Evolutionary conservation across 495 filamentous ascomycete species (phyloP).

Genomic region (Pyrenopolyporus hunteri): DNA sequence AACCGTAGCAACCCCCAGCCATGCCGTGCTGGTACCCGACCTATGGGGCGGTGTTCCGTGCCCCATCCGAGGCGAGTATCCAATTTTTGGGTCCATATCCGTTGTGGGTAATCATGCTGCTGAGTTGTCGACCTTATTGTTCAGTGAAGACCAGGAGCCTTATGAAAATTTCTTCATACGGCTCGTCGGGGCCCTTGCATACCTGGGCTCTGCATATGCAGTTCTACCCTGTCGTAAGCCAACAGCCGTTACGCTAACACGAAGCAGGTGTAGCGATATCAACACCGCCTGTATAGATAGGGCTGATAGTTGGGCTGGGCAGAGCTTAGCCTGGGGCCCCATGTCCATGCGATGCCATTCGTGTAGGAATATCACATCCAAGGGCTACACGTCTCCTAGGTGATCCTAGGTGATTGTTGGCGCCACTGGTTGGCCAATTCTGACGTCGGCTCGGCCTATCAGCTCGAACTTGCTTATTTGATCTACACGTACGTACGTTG

Average conservation of each 20-base stretch:
- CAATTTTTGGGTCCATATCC: slow-evolving; percentile 10
- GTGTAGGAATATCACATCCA: background rate
- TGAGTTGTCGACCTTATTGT: slow-evolving; percentile 29
- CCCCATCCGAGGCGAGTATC: slow-evolving; percentile 19
- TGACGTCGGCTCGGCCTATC: slow-evolving; percentile 15
- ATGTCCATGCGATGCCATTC: background rate
- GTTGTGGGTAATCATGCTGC: slow-evolving; percentile 31
- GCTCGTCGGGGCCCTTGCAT: background rate
- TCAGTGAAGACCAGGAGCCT: slow-evolving; percentile 26
- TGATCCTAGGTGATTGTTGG: slow-evolving; percentile 7
- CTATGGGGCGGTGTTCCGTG: slow-evolving; percentile 28
- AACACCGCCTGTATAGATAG: slow-evolving; percentile 15
- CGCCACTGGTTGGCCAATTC: slow-evolving; percentile 29
- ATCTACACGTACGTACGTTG: slow-evolving; percentile 15
- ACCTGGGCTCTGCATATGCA: background rate
- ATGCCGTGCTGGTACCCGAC: slow-evolving; percentile 25
- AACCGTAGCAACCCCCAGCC: slow-evolving; percentile 12
- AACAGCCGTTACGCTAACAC: slow-evolving; percentile 11
- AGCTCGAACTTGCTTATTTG: background rate
- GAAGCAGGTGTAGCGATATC: slow-evolving; percentile 3
- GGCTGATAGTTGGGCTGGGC: slow-evolving; percentile 30
- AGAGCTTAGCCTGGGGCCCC: slow-evolving; percentile 16
- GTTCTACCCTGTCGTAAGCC: slow-evolving; percentile 5
- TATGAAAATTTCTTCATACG: slow-evolving; percentile 17
- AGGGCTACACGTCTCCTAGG: slow-evolving; percentile 12